Evolutionary conservation across 169 alveolate species (phyloP), one percentile per base, ranked within the genome.

Genomic region (Cryptosporidium bovis): DNA sequence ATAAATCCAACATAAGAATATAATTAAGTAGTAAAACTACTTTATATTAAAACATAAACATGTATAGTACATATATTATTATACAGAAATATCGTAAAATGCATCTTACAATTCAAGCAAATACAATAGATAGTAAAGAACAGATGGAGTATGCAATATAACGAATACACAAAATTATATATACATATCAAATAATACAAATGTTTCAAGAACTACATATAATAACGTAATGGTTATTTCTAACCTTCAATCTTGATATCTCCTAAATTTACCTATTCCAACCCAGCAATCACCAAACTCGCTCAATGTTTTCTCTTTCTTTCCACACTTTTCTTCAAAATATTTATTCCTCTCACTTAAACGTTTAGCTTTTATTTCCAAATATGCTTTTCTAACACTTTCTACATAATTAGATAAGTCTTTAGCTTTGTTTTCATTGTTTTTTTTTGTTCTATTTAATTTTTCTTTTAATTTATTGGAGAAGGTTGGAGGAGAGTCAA

Each of bases 261-360:
- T 58, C 33, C 27, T 77, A 77, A 77, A 77, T 62, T 77, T 77
- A 13, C 87, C 87, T n/a, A 77, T 77, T 40, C 87, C 87, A 2
- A 77, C 71, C 87, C 87, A 77, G n/a, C 64, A 56, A 44, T 46
- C 53, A 34, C 87, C 87, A 44, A 77, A 60, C 27, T 77, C 64
- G 46, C 8, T 60, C 4, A 77, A 36, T 20, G 12, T 18, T 58
- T 51, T 71, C 15, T 77, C 64, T 12, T 18, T 40, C 3, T 18
- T 62, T 13, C 50, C 50, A 20, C 51, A 31, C 16, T 40, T 56
- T 40, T 31, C 50, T 13, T 56, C 51, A 58, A 60, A 27, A n/a
- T 10, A 20, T 1, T 53, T 69, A n/a, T 53, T 56, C 7, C 55
- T 53, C 29, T 77, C 64, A 16, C 16, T 3, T n/a, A 77, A 18